Evolutionary conservation across 129 eudicot genomes (phyloP).

Genomic region (Saussurea involucrata): DNA sequence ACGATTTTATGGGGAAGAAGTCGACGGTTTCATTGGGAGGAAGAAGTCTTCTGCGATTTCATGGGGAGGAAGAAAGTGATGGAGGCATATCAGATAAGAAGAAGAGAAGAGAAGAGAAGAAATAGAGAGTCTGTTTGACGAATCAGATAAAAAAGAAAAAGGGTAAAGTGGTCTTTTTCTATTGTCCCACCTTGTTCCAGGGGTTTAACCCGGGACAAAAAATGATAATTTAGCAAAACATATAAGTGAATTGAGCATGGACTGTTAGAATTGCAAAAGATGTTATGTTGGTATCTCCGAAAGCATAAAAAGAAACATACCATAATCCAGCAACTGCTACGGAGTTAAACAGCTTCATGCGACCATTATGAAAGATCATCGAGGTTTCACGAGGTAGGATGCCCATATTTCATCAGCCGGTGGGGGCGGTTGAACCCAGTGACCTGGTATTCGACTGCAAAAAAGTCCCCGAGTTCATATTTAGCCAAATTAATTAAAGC

Average conservation of each 20-base stretch:
- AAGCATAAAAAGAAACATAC: constrained; percentile 3
- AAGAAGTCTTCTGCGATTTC: too few species aligned
- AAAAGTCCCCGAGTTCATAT: not conserved
- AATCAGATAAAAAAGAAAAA: too few species aligned
- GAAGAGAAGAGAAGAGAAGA: too few species aligned
- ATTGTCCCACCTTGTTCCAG: too few species aligned
- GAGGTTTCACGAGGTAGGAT: constrained; percentile 72
- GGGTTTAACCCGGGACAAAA: too few species aligned
- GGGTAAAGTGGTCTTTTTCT: too few species aligned
- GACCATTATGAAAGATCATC: constrained; percentile 10
- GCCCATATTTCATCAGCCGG: constrained; percentile 93
- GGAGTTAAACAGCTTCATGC: not conserved
- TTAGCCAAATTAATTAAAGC: not conserved
- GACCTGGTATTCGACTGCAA: constrained; percentile 95
- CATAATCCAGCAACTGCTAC: not conserved
- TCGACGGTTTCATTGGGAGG: too few species aligned
- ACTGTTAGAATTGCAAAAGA: not conserved
- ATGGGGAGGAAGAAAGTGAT: too few species aligned
- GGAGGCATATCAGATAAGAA: too few species aligned
- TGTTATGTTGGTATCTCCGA: not conserved
- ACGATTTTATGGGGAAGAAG: too few species aligned
- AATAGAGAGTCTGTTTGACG: too few species aligned
- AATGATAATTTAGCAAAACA: too few species aligned
- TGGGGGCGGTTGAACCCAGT: constrained; percentile 93
- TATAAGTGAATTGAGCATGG: not conserved